A percentile compares a stretch with the other conserved stretches of the same genome.
These are phyloP conservation scores for Trichoderma sp. DNA, from an alignment of 2,329 filamentous ascomycete species.

Conservation along the genomic window DNA sequence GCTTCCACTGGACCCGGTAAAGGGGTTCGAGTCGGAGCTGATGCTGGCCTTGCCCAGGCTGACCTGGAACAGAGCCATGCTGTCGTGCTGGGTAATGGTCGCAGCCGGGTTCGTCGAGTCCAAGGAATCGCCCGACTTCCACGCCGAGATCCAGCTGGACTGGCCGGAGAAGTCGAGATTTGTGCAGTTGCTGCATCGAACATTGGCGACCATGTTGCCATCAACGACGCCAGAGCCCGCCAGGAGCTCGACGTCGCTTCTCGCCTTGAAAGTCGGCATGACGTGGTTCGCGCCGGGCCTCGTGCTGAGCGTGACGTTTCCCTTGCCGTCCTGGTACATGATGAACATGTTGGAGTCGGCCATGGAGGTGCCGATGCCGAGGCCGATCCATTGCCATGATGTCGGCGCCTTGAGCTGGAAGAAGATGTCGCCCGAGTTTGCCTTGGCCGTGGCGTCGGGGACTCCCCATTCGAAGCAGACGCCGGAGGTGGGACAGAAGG, in stretches of 20 bases:
- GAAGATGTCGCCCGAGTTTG: slow-evolving; percentile 58
- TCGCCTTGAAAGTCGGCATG: slow-evolving; percentile 49
- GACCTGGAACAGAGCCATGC: slow-evolving; percentile 46
- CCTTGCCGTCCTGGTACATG: slow-evolving; percentile 59
- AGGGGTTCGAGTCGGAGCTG: slow-evolving; percentile 55
- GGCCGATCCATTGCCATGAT: slow-evolving; percentile 57
- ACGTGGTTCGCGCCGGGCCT: slow-evolving; percentile 51
- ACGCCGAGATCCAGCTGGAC: slow-evolving; percentile 57
- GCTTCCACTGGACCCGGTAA: slow-evolving; percentile 36
- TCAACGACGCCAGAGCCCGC: slow-evolving; percentile 58
- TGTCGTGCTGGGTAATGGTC: slow-evolving; percentile 51
- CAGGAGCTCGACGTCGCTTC: slow-evolving; percentile 54
- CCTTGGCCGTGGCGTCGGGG: slow-evolving; percentile 50
- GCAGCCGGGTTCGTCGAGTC: slow-evolving; percentile 45
- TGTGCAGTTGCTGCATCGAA: slow-evolving; percentile 57
- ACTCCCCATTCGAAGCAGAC: slow-evolving; percentile 60
- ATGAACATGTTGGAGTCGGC: slow-evolving; percentile 61
- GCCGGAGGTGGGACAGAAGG: slow-evolving; percentile 46
- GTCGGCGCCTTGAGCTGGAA: slow-evolving; percentile 61
- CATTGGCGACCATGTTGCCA: slow-evolving; percentile 60
- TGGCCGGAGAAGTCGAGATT: slow-evolving; percentile 46
- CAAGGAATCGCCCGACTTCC: slow-evolving; percentile 51
- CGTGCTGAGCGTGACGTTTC: slow-evolving; percentile 64
- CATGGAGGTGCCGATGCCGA: slow-evolving; percentile 61
- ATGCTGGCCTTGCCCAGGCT: slow-evolving; percentile 53